phyloP scores from a whole-genome alignment of 2,329 filamentous ascomycete genomes.

The Aulographum hederae region DNA sequence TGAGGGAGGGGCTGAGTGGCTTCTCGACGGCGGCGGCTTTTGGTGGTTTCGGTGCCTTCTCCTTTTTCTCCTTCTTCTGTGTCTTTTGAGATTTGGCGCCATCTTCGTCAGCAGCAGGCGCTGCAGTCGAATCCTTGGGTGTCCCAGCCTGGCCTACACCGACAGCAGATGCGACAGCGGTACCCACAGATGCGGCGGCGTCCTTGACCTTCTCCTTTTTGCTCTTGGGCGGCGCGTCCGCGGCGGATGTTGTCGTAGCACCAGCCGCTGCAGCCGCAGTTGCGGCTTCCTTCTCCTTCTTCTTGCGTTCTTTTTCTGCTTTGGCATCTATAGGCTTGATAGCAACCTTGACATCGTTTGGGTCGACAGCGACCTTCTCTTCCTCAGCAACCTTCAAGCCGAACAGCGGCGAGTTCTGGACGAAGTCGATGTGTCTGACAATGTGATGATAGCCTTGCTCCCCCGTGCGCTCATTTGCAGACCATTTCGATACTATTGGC shows the following conservation, averaged over 20 bases:
- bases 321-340: constrained; percentile 81
- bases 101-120: constrained; percentile 17
- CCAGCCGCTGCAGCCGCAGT: constrained; percentile 34
- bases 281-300: constrained; percentile 72
- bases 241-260: constrained; percentile 22
- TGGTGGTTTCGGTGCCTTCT: constrained; percentile 62
- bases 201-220: constrained; percentile 28
- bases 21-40: constrained; percentile 45
- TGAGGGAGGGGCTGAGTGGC: constrained; percentile 64
- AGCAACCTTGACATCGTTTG: constrained; percentile 65
- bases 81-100: constrained; percentile 15
- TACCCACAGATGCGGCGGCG: constrained; percentile 34
- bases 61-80: constrained; percentile 73
- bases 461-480: constrained; percentile 70
- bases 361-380: constrained; percentile 64
- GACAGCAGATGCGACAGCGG: constrained; percentile 29
- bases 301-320: constrained; percentile 89
- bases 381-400: constrained; percentile 48
- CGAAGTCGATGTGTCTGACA: constrained; percentile 81
- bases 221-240: constrained; percentile 33
- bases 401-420: constrained; percentile 67
- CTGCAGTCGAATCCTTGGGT: too few species aligned
- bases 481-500: constrained; percentile 62
- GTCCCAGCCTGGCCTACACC: too few species aligned
- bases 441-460: constrained; percentile 81